Evolutionary conservation across 495 filamentous ascomycete genomes (phyloP), one percentile per base, ranked within the genome.

Genomic region (Thermochaetoides thermophila): DNA sequence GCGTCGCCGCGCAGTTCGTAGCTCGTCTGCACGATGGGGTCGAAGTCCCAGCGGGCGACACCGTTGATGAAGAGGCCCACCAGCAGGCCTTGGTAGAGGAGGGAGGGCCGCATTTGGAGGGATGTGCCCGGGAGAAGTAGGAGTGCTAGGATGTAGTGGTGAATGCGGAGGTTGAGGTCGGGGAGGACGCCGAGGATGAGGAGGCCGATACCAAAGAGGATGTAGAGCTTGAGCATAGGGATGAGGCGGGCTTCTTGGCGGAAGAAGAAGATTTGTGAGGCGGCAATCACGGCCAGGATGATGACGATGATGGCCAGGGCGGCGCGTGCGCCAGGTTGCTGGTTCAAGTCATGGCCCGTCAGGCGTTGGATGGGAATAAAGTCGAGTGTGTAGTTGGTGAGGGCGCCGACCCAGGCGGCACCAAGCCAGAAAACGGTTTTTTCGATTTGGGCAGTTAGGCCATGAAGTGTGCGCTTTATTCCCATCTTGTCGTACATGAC

Each of bases 21-120:
- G 2, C 77, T 69, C 0, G 86, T 95, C 55, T 95, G 83, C 11
- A 95, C 66, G 36, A 96, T 71, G 2, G 77, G 71, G 30, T 85
- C 86, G 44, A 92, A 96, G 9, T 84, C 87, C 87, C 87, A 96
- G 11, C 87, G 66, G 9, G 85, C 86, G 39, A 84, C 71, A 12
- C 87, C 87, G 47, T 96, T 94, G 57, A 91, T 71, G 55, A 93
- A 93, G 0, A 96, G 62, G 10, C 87, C 87, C 5, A 96, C 51
- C 1, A 96, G 59, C n/a, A 96, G 54, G 3, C 87, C 87, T 46
- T 92, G 84, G 39, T 82, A 93, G 7, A 89, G 52, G 10, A 94
- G 53, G 0, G 73, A 75, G 0, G 78, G 76, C 0, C 87, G 69
- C 3, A 78, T 94, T 35, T 87, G 83, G 31, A 93, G 69, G 26